Base-by-base conservation (phyloP, 2,329 filamentous ascomycete species). In the Botrytis aclada region DNA sequence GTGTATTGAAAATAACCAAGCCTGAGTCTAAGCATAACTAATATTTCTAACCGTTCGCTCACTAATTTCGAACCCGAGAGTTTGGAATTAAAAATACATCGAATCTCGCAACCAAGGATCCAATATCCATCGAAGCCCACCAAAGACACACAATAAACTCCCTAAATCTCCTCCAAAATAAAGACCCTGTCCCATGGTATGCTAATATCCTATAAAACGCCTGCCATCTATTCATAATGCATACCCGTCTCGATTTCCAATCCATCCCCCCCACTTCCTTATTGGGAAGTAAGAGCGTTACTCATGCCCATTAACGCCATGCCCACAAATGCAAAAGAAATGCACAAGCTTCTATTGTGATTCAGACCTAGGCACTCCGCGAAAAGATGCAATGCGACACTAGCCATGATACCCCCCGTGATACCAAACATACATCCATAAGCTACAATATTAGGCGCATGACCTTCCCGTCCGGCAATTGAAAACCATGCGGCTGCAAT, bases 401-500 rank as follows among this genome's bases (percentile, higher is more conserved):
- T 96, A 41, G 94, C 91, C 96, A 99, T 98, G 78, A 99, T 97
- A 1, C 96, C 96, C 0, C 94, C 90, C 0, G 95, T 98, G 16
- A 90, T 85, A 10, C 94, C 95, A 84, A 99, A 99, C 83, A 98
- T 91, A 70, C 88, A 88, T 0, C 91, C 93, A 79, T 96, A 95
- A 0, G 86, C 86, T n/a, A 85, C 85, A n/a, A 85, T 82, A 72
- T 86, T 85, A 25, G 87, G 87, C 0, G 81, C 81, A 75, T 88
- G 82, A 3, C 84, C 85, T 61, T 83, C 77, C 77, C 86, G 80
- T 0, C 86, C 86, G 0, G 93, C 90, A 61, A 94, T 83, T 80
- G 90, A 89, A 81, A 98, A 96, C 93, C 94, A 97, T 20, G 95
- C 80, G 1, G 92, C 94, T 7, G 96, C 96, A 47, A 97, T 85